Conservation (phyloP, 2,329 filamentous ascomycete species). For the Epichloe typhina region DNA sequence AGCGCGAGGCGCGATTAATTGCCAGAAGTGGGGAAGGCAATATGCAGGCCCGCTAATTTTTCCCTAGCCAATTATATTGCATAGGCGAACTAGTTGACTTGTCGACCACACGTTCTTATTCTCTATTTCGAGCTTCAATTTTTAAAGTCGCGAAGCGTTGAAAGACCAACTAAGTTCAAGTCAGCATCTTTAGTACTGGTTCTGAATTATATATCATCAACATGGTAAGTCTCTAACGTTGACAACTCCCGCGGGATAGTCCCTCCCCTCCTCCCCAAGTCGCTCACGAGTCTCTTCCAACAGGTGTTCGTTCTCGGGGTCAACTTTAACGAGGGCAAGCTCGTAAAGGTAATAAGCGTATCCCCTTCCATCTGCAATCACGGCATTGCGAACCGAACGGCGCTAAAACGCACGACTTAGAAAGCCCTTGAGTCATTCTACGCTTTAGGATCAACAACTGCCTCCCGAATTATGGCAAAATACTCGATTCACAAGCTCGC, state of each 20-base stretch:
- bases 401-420: conserved; percentile 21
- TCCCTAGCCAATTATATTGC: too few relatives aligned
- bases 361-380: background rate
- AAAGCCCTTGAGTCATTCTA: conserved; percentile 77
- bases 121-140: background rate
- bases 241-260: background rate
- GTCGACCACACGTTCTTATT: too few relatives aligned
- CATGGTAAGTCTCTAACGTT: conserved; percentile 1
- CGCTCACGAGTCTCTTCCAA: background rate
- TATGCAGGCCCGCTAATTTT: too few relatives aligned
- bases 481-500: conserved; percentile 77
- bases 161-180: background rate
- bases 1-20: too few relatives aligned
- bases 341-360: conserved; percentile 56
- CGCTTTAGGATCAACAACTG: conserved; percentile 59
- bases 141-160: background rate
- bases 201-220: background rate
- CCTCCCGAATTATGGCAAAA: conserved; percentile 69
- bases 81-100: too few relatives aligned
- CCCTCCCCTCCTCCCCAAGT: too few relatives aligned
- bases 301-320: conserved; percentile 77
- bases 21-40: too few relatives aligned
- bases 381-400: background rate
- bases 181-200: background rate
- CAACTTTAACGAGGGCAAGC: conserved; percentile 71